Evolutionary conservation across 345 rosid genomes (phyloP).

Genomic region (Capsella bursapastoris): DNA sequence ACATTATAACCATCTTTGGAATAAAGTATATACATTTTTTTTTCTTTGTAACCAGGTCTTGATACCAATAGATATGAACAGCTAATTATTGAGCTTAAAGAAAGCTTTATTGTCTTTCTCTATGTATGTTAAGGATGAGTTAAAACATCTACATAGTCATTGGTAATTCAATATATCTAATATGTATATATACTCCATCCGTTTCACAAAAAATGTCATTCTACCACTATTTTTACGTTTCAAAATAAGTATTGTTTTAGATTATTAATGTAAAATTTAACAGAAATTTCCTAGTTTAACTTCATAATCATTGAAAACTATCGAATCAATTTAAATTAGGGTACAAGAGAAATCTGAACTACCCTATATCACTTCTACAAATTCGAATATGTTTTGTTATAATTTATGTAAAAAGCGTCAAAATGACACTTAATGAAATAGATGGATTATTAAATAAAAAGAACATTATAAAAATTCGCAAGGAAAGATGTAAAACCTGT

Average conservation of each 20-base stretch:
- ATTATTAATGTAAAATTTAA: no score
- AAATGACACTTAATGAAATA: no score
- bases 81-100: constrained; percentile 37
- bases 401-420: no score
- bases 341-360: no score
- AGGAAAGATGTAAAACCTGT: background rate
- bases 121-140: constrained; percentile 19
- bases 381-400: no score
- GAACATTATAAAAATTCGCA: background rate
- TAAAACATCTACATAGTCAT: background rate
- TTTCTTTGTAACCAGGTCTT: constrained; percentile 32
- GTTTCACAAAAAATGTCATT: no score
- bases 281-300: no score
- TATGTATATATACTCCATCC: background rate
- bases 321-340: no score
- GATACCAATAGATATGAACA: constrained; percentile 33
- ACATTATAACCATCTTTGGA: constrained; percentile 22
- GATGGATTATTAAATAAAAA: background rate
- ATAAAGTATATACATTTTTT: constrained; percentile 1
- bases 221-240: no score
- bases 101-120: background rate
- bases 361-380: no score
- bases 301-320: no score
- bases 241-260: no score
- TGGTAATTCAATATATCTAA: constrained; percentile 13